Base-by-base conservation (phyloP, 495 filamentous ascomycete species). In the Aspergillus heteromorphus region DNA sequence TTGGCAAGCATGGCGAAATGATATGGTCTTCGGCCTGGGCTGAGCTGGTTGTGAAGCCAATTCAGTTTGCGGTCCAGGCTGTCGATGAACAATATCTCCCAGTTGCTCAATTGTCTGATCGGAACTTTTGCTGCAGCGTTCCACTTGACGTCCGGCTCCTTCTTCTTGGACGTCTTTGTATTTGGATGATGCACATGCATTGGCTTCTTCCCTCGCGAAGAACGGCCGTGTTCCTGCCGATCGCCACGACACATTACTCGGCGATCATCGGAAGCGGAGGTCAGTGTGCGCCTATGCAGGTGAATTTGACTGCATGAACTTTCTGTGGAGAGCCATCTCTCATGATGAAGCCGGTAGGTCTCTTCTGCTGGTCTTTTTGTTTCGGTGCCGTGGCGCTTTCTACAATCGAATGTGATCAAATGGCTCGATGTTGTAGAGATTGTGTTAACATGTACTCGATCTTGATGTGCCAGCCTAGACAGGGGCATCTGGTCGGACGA, bases 1-100 rank as follows among this genome's bases (percentile, higher is more conserved):
- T 74, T 76, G 21, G 73, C 63, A 31, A 77, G 68, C 18, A 70
- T 51, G 11, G 71, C 56, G 49, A 77, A 76, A 45, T 75, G 72
- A 49, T 68, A 77, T 4, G 73, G 68, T 48, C 67, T 72, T 50
- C 66, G 62, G 8, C 74, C 74, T 2, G 74, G 72, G 6, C 58
- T 70, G 13, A 68, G 58, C 55, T 77, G 73, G 29, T 67, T 58
- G 21, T 62, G 58, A n/a, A 70, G 52, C 74, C 74, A 77, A 4
- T 61, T 51, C 9, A 77, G 59, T 48, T 66, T 71, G 42, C 73
- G 65, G 48, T 76, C 59, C 45, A 76, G 36, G 16, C 50, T 54
- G 27, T 75, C 61, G 43, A 76, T 58, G 25, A 75, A 49, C 21
- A 59, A 59, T 40, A 73, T 43, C 42, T 77, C 74, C 65, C 70